These are phyloP conservation scores for Liriodendron chinense DNA, from an alignment of 164 flowering plant species.

Conservation along the genomic window DNA sequence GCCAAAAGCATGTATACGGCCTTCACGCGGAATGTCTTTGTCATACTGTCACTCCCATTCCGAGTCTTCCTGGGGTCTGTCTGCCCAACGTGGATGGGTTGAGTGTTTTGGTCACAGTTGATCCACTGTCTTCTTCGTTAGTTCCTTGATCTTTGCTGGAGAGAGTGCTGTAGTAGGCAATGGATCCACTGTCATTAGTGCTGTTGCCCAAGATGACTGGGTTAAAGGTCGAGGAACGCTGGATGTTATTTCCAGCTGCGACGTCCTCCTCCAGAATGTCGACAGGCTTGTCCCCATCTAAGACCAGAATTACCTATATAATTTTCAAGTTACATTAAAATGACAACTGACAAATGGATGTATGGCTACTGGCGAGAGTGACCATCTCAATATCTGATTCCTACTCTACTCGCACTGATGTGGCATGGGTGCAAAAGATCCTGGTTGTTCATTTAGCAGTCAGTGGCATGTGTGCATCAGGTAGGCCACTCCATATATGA, in stretches of 20 bases:
- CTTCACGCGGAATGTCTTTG: no score
- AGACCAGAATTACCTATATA: background rate
- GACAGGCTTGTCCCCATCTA: background rate
- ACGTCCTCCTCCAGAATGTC: background rate
- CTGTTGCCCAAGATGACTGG: background rate
- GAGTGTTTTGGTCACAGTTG: background rate
- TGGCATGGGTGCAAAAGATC: no score
- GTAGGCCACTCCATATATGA: no score
- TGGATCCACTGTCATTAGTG: background rate
- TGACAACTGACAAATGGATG: no score
- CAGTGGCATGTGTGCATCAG: no score
- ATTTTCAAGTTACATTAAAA: no score
- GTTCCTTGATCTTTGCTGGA: background rate
- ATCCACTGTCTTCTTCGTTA: background rate
- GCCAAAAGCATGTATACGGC: no score
- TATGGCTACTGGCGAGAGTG: no score
- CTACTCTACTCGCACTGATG: no score
- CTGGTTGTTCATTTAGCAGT: no score
- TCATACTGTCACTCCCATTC: no score
- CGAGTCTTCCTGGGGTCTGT: background rate
- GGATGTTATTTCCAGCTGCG: background rate
- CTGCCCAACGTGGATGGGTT: background rate
- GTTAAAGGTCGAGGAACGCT: background rate
- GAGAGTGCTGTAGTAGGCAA: background rate
- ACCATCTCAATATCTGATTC: no score